Percentiles rank a stretch among this genome's conserved stretches.
Conservation (phyloP, 2,329 filamentous ascomycete genomes). For the Escovopsis sp. region DNA sequence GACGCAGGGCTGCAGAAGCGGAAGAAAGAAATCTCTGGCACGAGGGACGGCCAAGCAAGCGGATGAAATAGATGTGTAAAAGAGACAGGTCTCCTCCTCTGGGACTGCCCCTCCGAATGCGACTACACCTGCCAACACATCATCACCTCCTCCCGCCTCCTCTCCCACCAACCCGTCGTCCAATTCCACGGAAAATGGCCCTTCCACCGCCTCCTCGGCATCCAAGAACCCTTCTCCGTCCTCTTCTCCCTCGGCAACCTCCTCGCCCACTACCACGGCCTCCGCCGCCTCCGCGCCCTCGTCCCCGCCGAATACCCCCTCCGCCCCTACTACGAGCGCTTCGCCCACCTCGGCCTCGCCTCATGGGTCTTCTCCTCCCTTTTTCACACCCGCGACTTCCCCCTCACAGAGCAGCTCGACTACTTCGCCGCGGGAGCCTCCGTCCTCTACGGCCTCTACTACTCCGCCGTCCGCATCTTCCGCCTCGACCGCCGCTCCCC, state of each 20-base stretch:
- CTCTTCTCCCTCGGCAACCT: conserved; percentile 89
- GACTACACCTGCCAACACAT: conserved; percentile 97
- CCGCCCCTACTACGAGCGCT: conserved; percentile 62
- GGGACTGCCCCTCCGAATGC: conserved; percentile 87
- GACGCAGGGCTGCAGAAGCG: not conserved
- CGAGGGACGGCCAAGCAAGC: no score
- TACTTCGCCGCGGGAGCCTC: conserved; percentile 87
- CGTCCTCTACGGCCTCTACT: conserved; percentile 84
- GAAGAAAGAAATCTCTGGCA: not conserved
- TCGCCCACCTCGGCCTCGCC: conserved; percentile 67
- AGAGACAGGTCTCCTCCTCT: conserved; percentile 78
- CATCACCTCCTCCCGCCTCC: conserved; percentile 57
- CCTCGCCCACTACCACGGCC: conserved; percentile 65
- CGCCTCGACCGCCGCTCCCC: conserved; percentile 50
- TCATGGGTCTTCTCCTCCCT: conserved; percentile 82
- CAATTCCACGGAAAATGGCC: conserved; percentile 99
- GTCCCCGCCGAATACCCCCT: conserved; percentile 63
- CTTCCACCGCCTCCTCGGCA: conserved; percentile 75
- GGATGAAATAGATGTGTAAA: no score
- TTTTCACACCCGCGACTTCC: conserved; percentile 84
- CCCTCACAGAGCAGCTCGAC: conserved; percentile 78
- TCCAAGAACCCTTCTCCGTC: conserved; percentile 90
- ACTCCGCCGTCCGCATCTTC: conserved; percentile 67
- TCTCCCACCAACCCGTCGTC: conserved; percentile 51
- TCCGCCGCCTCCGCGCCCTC: conserved; percentile 50